Evolutionary conservation across 768 basidiomycete species (phyloP), one percentile per base, ranked within the genome.

Genomic region (Tylopilus intermedius): DNA sequence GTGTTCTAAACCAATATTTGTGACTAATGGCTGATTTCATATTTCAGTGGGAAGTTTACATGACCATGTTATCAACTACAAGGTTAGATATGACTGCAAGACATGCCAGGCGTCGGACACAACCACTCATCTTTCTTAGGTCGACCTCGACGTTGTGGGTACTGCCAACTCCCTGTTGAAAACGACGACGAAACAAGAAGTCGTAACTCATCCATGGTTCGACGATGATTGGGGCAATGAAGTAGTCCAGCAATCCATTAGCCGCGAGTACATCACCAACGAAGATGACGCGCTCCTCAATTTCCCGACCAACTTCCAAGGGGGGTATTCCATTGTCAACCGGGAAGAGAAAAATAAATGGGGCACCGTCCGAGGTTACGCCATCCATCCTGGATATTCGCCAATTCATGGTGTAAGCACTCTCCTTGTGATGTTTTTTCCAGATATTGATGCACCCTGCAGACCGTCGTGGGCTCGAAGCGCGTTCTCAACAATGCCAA

Each of bases 1-100:
- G 79, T 70, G 5, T 6, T 21, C 22, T 43, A 22, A 21, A 29
- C 2, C 24, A 18, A 47, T 22, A 9, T 45, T 29, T 18, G 26
- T 10, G 9, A 8, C 8, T 9, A 18, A 32, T 53, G 22, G 53
- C 35, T 14, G 14, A 14, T 45, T 24, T 22, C 18, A 7, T n/a
- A 8, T 52, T 32, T 5, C 40, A 81, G 80, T 84, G 80, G 84
- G 84, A 10, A 82, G 76, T 37, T 64, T 86, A 10, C 84, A 86
- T 54, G 83, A 86, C 62, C 83, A 84, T 58, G 77, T 85, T 32
- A 80, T 86, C 62, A 83, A 83, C 62, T 82, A 73, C 67, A 81
- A 80, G 66, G 78, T 74, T n/a, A 9, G 54, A 24, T 11, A 41
- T 21, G 21, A 7, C 8, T 29, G 29, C 18, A 30, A 30, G 30